Evolutionary conservation across 139 green algal species (phyloP), one percentile per base, ranked within the genome.

Genomic region (Picochlorum sp.): DNA sequence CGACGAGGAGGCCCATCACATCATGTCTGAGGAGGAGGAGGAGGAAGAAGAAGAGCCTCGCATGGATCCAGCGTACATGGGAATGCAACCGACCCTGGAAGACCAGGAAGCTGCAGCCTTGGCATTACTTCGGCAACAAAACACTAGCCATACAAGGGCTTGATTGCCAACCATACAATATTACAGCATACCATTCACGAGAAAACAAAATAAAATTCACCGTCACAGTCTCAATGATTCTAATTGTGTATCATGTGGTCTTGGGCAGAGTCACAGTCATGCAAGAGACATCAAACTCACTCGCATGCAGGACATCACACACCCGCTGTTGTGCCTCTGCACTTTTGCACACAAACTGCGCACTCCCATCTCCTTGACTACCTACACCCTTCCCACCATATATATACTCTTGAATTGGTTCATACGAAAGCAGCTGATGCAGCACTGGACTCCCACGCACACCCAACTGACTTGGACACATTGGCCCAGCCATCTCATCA

Each of bases 371-470:
- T 1, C 85, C 85, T 70, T 80, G 73, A 11, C 70, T 83, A 4
- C 85, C 85, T 37, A 92, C 81, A 6, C 85, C 85, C 67, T 92
- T 92, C 37, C 75, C 81, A 49, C 85, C 85, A 47, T 64, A 82
- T 11, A 88, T 63, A 13, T 77, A 75, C 7, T 51, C 23, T 63
- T 85, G 71, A 5, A 90, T 61, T 34, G 55, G 38, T 5, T 63
- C 51, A 64, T 82, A 62, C 0, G 47, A n/a, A 57, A 88, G 64
- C 62, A 90, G 57, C 34, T 63, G 31, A 64, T 88, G 81, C 45
- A 92, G 77, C 45, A 78, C 62, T 0, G 85, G 85, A 18, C 77
- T 73, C 7, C 62, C 62, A 11, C 14, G 14, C 13, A 18, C 10
- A 0, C 60, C 68, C 26, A 92, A 79, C 74, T 92, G 75, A 16